A percentile compares a stretch with the other conserved stretches of the same genome.
These are phyloP conservation scores for Hyphodiscus hymeniophilus DNA, from an alignment of 495 filamentous ascomycete genomes.

Conservation along the genomic window DNA sequence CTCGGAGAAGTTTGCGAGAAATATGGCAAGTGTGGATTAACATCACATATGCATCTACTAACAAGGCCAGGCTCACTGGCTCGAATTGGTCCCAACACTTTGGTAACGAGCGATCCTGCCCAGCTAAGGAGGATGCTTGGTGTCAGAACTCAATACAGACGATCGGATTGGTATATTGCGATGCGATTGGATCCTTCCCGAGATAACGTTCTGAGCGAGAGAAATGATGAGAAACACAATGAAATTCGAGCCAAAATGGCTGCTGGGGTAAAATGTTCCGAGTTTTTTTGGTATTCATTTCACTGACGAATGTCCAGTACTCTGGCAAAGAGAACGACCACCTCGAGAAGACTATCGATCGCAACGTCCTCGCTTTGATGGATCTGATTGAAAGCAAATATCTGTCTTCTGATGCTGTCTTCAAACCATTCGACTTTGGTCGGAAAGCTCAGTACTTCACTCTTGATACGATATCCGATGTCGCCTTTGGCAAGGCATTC, in stretches of 20 bases:
- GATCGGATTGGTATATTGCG: conserved; percentile 25
- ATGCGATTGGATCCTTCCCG: conserved; percentile 22
- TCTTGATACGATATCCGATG: conserved; percentile 38
- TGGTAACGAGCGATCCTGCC: conserved; percentile 31
- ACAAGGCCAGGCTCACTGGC: conserved; percentile 27
- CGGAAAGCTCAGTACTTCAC: conserved; percentile 39
- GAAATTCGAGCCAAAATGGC: conserved; percentile 27
- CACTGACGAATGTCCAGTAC: too few species aligned
- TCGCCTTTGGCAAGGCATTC: conserved; percentile 42
- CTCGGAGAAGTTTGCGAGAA: conserved; percentile 10
- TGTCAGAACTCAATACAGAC: conserved; percentile 27
- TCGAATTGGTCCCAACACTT: conserved; percentile 36
- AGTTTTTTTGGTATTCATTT: too few species aligned
- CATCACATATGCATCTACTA: not conserved
- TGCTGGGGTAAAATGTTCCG: conserved; percentile 32
- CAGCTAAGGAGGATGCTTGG: conserved; percentile 25
- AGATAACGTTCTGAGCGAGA: conserved; percentile 30
- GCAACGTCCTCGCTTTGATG: conserved; percentile 31
- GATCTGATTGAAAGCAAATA: conserved; percentile 30
- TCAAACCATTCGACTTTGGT: conserved; percentile 37
- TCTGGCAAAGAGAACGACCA: conserved; percentile 36
- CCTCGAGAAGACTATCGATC: conserved; percentile 39
- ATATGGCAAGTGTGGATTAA: conserved; percentile 2
- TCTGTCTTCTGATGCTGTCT: conserved; percentile 20
- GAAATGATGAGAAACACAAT: conserved; percentile 25